These are phyloP conservation scores for Aspergillus sp. DNA, from an alignment of 2,329 filamentous ascomycete genomes.

Conservation along the genomic window DNA sequence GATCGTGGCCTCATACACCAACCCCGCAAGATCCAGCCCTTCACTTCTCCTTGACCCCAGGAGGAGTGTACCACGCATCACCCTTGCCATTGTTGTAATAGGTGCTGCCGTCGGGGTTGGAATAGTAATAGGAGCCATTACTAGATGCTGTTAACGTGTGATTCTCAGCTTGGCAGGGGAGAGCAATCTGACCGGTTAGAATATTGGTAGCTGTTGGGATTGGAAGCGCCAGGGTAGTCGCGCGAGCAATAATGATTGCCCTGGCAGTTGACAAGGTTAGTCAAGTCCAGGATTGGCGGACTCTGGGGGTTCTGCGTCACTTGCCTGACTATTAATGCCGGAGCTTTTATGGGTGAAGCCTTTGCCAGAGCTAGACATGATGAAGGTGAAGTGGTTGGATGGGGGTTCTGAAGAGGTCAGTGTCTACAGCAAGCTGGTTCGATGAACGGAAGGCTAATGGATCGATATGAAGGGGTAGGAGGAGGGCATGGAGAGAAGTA, in stretches of 20 bases:
- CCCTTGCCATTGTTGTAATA: neutral
- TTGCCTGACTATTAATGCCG: neutral
- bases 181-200: neutral
- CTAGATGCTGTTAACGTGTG: neutral
- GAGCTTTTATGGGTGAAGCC: neutral
- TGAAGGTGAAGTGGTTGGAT: too few species aligned
- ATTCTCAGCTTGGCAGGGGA: neutral
- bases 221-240: neutral
- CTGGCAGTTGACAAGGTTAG: neutral
- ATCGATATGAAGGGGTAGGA: too few species aligned
- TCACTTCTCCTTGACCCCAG: neutral
- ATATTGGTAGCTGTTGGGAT: neutral
- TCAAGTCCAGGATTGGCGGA: too few species aligned
- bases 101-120: neutral
- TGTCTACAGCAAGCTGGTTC: too few species aligned
- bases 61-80: neutral
- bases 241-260: neutral
- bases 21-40: neutral
- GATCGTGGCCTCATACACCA: too few species aligned
- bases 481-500: too few species aligned
- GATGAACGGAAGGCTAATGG: too few species aligned
- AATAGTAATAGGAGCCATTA: neutral
- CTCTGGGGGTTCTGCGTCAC: too few species aligned
- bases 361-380: neutral
- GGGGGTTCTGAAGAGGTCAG: too few species aligned